phyloP scores from a whole-genome alignment of 768 basidiomycete genomes.

The Lactifluus piperatus region DNA sequence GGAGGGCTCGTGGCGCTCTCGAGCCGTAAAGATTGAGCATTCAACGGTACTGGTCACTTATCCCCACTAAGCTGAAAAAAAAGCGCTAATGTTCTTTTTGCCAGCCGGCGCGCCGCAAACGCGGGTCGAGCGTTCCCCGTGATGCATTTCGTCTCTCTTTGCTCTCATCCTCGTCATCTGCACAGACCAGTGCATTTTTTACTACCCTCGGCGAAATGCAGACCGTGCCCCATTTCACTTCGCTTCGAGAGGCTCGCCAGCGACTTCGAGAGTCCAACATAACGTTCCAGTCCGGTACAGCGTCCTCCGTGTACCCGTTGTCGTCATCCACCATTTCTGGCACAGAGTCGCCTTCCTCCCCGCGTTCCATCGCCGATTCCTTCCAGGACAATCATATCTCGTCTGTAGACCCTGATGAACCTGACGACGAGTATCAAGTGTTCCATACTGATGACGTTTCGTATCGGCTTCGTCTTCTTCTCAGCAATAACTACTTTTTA shows the following conservation, averaged over 20 bases:
- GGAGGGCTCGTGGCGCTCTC: conserved; percentile 16
- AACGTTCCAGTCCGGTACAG: conserved; percentile 57
- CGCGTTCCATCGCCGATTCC: conserved; percentile 44
- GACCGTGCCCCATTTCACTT: conserved; percentile 20
- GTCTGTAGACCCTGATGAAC: conserved; percentile 21
- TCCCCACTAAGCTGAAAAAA: neutral
- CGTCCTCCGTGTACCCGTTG: conserved; percentile 71
- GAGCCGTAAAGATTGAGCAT: conserved; percentile 15
- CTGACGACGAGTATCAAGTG: conserved; percentile 21
- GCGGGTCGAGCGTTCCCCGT: conserved; percentile 21
- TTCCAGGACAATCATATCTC: conserved; percentile 36
- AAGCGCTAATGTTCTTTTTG: neutral
- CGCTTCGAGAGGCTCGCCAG: conserved; percentile 20
- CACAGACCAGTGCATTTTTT: conserved; percentile 19
- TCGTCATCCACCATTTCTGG: conserved; percentile 58
- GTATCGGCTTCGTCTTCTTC: conserved; percentile 72
- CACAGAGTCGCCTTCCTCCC: conserved; percentile 57
- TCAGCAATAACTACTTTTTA: conserved; percentile 83
- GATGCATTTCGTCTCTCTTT: conserved; percentile 20
- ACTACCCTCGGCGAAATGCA: conserved; percentile 18
- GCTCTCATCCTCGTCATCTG: conserved; percentile 17
- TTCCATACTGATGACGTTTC: conserved; percentile 68
- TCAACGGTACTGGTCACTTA: conserved; percentile 11
- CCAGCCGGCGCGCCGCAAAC: conserved; percentile 14
- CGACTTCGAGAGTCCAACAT: conserved; percentile 39